Evolutionary conservation across 1,284 basidiomycete genomes (phyloP), one percentile per base, ranked within the genome.

Genomic region (Volvariella surrecta): DNA sequence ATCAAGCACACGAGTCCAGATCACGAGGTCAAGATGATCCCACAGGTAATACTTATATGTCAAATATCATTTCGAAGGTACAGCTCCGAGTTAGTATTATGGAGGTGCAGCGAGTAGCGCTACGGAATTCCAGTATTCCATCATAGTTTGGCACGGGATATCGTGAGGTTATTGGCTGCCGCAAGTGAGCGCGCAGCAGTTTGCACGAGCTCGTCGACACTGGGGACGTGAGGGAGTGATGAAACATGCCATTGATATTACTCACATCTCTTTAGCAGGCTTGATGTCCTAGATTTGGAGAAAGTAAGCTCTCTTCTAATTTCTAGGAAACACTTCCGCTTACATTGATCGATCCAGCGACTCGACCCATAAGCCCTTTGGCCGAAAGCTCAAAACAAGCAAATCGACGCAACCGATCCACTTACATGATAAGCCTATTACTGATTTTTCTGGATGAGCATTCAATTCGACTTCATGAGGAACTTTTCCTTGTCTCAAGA

Each of bases 291-390:
- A 39, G n/a, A n/a, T n/a, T n/a, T 17, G 39, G 18, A 45, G 47
- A 16, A 30, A 3, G 40, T 42, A n/a, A 38, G 15, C n/a, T 22
- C 48, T 16, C 45, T 30, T 38, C 43, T 42, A 24, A 13, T 21
- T 22, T 19, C 13, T 3, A 32, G 32, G 40, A 20, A 28, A 45
- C n/a, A 38, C 15, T 22, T 31, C 39, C 10, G 63, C 71, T 44
- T 44, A 77, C 77, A 43, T 79, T 70, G 52, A 92, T 83, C 20
- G 82, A 71, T 16, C 80, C 89, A 13, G 86, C 85, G 3, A 89
- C 87, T 55, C 78, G 81, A n/a, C 89, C 89, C 87, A 91, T 92
- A 15, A 91, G 60, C 84, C 84, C 86, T 78, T 47, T 24, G 11
- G n/a, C n/a, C 28, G 47, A 18, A 44, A 35, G 28, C 19, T 6